A percentile compares a stretch with the other conserved stretches of the same genome.
These are phyloP conservation scores for Tubosaeta brunneosetosa DNA, from an alignment of 768 basidiomycete genomes.

Conservation along the genomic window DNA sequence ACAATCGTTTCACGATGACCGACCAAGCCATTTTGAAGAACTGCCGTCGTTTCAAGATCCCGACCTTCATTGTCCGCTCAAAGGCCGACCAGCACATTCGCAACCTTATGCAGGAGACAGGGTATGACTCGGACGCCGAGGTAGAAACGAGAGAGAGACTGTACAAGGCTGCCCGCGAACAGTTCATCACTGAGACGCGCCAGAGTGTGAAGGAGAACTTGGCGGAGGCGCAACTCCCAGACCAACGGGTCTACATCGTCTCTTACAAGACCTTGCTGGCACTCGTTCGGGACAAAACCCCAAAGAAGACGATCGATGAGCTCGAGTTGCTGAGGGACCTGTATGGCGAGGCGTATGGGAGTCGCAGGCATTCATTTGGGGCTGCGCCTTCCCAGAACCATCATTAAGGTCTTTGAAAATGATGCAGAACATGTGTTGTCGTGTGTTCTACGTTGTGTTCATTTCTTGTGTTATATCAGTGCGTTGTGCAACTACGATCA, in stretches of 20 bases:
- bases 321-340: constrained; percentile 26
- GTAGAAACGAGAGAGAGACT: constrained; percentile 10
- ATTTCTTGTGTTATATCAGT: background rate
- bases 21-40: constrained; percentile 34
- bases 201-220: constrained; percentile 23
- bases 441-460: background rate
- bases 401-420: background rate
- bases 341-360: constrained; percentile 11
- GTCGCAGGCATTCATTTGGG: constrained; percentile 5
- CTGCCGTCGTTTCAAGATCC: constrained; percentile 32
- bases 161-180: constrained; percentile 23
- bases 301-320: constrained; percentile 24
- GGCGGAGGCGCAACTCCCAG: constrained; percentile 20
- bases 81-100: constrained; percentile 33
- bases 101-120: constrained; percentile 25
- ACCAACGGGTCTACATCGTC: constrained; percentile 29
- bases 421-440: background rate
- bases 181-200: constrained; percentile 26
- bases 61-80: constrained; percentile 34
- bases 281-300: constrained; percentile 22
- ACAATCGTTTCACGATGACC: constrained; percentile 33
- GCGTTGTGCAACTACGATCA: background rate
- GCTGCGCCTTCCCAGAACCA: constrained; percentile 6
- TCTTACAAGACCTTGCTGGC: constrained; percentile 21
- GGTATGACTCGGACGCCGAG: constrained; percentile 24